Evolutionary conservation across 805 yeast species (phyloP), one percentile per base, ranked within the genome.

Genomic region (Dipodascopsis uninucleata): DNA sequence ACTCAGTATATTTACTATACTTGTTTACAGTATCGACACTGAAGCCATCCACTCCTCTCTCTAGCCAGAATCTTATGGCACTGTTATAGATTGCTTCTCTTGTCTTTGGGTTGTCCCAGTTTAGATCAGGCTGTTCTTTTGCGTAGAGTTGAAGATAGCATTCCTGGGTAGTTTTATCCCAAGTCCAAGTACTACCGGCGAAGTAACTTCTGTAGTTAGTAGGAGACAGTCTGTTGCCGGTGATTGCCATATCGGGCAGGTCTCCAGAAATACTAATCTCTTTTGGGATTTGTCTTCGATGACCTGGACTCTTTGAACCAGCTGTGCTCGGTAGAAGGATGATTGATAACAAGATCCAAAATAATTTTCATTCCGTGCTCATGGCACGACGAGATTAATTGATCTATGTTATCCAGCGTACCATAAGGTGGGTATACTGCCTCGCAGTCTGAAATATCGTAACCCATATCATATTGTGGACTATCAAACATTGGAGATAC

Each of bases 381-480:
- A 57, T 78, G 79, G 31, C 68, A 55, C 50, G 69, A 77, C 14
- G 63, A 61, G 49, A 77, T 71, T 59, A 77, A 67, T 26, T 58
- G 50, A 55, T 73, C 74, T 71, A 73, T 71, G 54, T 75, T 79
- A 45, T 70, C 72, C 62, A 75, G 58, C n/a, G 78, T 69, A 24
- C 82, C 83, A 60, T 74, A 77, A 44, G 66, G 65, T 8, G 74
- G 71, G 60, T 77, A 71, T 29, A 78, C 70, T 20, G 61, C 69
- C 59, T 74, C 70, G 62, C 78, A 78, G 61, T 78, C 71, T 16
- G 75, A 62, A 56, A 78, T 75, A 55, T 78, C 82, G 58, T 77
- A 78, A 3, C 82, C 82, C 81, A 77, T 77, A 58, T 77, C 82
- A 40, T 71, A 75, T 58, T 74, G 77, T 4, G 82, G 82, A 2